Base-by-base conservation (phyloP, 179 eudicot genomes). In the Camellia oleifera region DNA sequence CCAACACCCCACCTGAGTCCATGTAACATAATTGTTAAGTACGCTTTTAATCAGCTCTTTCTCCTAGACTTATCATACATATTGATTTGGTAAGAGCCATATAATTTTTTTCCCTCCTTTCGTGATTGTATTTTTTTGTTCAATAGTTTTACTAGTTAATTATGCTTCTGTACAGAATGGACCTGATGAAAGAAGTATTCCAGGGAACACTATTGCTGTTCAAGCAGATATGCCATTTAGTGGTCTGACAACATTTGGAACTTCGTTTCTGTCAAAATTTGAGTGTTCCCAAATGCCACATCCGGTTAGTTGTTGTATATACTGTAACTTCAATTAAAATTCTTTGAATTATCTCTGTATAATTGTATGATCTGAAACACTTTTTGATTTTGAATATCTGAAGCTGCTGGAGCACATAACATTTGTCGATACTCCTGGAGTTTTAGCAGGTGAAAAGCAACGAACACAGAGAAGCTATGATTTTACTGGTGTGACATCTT, bases 271-370 rank as follows among this genome's bases (percentile, higher is more conserved):
- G 81, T 95, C 99, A 68, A 95, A 95, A 78, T 95, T 95, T 77
- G 92, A 95, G 88, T 95, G 99, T 82, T 95, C 99, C 32, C 99
- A 94, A 83, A 91, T 95, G 98, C 91, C 95, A 79, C 98, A 95
- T 85, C 97, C 97, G 73, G 99, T 95, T 72, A 87, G 96, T 76
- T 63, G 32, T 70, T 61, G 26, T 23, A 23, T 23, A 26, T 65
- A 20, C 4, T 56, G 44, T 17, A 17, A 13, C 42, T 46, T 54
- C 42, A 58, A 62, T 26, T 5, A 26, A 61, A 72, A 17, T 23
- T 48, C 44, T 14, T 12, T 20, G 44, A 44, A 12, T 1, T 46
- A 7, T 14, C 12, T 44, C 13, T n/a, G 9, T n/a, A 40, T 15
- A 23, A 23, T 23, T 23, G 26, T 23, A 48, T 44, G 60, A 61